A percentile compares a stretch with the other conserved stretches of the same genome.
Conservation (phyloP, 1,139 yeast genomes). For the Lizanozyma gosingica region DNA sequence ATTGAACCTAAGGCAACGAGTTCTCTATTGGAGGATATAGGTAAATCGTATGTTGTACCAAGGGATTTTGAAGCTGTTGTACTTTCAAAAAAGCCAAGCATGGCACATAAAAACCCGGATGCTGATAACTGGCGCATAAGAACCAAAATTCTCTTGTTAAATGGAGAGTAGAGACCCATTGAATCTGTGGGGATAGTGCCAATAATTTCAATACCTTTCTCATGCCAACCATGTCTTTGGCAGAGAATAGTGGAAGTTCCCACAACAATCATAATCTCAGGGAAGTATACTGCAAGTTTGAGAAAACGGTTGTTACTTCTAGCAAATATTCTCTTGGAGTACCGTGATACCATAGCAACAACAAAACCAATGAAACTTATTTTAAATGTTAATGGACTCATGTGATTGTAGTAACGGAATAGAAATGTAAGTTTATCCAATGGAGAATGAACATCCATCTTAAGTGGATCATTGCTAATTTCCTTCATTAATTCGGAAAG, state of each 20-base stretch:
- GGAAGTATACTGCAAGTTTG: constrained; percentile 45
- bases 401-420: constrained; percentile 25
- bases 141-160: constrained; percentile 20
- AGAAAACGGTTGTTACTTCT: constrained; percentile 13
- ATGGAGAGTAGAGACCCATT: constrained; percentile 39
- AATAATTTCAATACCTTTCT: constrained; percentile 54
- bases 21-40: constrained; percentile 69
- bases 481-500: constrained; percentile 32
- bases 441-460: constrained; percentile 66
- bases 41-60: constrained; percentile 57
- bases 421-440: constrained; percentile 61
- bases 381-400: constrained; percentile 42
- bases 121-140: constrained; percentile 38
- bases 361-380: constrained; percentile 43
- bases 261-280: constrained; percentile 78
- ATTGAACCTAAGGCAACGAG: constrained; percentile 75
- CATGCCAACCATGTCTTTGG: constrained; percentile 43
- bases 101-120: constrained; percentile 68
- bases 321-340: constrained; percentile 27
- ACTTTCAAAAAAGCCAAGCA: constrained; percentile 87
- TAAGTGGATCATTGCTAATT: constrained; percentile 23
- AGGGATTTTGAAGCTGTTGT: constrained; percentile 84
- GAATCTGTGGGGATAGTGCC: constrained; percentile 50
- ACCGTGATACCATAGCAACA: constrained; percentile 30
- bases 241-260: constrained; percentile 54